Evolutionary conservation across 202 grass and related monocot genomes (phyloP), one percentile per base, ranked within the genome.

Genomic region (Carex arenaria): DNA sequence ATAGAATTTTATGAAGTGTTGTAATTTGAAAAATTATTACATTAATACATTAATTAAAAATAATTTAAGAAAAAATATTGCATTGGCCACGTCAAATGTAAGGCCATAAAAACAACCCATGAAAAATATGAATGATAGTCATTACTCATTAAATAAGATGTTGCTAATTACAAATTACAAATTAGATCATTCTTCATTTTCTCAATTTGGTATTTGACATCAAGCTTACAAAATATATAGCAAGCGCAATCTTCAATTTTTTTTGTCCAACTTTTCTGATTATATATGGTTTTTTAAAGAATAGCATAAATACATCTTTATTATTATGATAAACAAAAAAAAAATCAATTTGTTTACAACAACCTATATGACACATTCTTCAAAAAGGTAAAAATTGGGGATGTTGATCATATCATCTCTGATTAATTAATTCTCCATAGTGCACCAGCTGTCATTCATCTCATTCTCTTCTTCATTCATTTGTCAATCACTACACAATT

Each of bases 341-440:
- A 60, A 56, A 56, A 78, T 57, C 14, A 57, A 78, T 36, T 19
- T 78, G 7, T 59, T 78, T 78, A 78, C 38, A 55, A 38, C 26
- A 56, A 69, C 45, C 64, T 82, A 82, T 68, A 82, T 82, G 8
- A 82, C 64, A 64, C 55, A 67, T 68, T 53, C 51, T 57, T 65
- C 17, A 49, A 82, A 53, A 69, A 54, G 23, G 30, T 82, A 52
- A 55, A 26, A 67, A 68, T 82, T 53, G 63, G 47, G 3, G 30
- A 49, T 67, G 64, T 23, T 77, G 73, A 67, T 69, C 80, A 82
- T 18, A 66, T 36, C 80, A 82, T 2, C 62, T 69, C 12, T 31
- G 23, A 65, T 56, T 78, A 19, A 64, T 19, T 69, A 26, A 26
- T 40, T 65, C 13, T 81, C 34, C 59, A 64, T 13, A 45, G 34